Conservation (phyloP, 331 rosid species). For the Erythrophleum ivorense region DNA sequence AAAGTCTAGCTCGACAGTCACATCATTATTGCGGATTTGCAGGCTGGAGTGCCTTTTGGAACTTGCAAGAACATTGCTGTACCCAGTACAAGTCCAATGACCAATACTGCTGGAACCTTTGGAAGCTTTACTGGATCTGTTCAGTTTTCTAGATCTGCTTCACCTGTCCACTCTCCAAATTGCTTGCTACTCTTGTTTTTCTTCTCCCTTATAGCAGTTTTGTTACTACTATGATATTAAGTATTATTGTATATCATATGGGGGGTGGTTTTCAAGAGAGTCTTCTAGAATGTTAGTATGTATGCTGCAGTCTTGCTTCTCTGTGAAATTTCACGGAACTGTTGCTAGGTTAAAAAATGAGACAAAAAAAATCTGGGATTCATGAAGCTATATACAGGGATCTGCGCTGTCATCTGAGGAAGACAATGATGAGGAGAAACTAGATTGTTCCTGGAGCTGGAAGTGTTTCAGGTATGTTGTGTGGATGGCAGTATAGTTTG, state of each 20-base stretch:
- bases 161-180: conserved; percentile 52
- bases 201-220: conserved; percentile 53
- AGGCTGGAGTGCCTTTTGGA: conserved; percentile 89
- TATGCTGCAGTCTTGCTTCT: conserved; percentile 46
- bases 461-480: conserved; percentile 55
- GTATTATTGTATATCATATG: conserved; percentile 23
- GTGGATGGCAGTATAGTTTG: not conserved
- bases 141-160: conserved; percentile 79
- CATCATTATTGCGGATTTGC: conserved; percentile 46
- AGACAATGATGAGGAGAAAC: not conserved
- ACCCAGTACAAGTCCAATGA: conserved; percentile 61
- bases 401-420: conserved; percentile 27
- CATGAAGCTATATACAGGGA: conserved; percentile 48
- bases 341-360: conserved; percentile 49
- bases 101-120: conserved; percentile 74
- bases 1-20: not conserved
- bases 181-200: conserved; percentile 45
- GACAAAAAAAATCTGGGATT: conserved; percentile 46
- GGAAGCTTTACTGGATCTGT: conserved; percentile 90
- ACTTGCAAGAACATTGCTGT: conserved; percentile 79
- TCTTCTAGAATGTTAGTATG: conserved; percentile 41
- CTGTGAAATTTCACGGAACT: conserved; percentile 41
- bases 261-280: conserved; percentile 37
- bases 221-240: conserved; percentile 40
- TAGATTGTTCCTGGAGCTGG: conserved; percentile 1